Conservation (phyloP, 1,139 yeast species). For the Yamadazyma oceani region DNA sequence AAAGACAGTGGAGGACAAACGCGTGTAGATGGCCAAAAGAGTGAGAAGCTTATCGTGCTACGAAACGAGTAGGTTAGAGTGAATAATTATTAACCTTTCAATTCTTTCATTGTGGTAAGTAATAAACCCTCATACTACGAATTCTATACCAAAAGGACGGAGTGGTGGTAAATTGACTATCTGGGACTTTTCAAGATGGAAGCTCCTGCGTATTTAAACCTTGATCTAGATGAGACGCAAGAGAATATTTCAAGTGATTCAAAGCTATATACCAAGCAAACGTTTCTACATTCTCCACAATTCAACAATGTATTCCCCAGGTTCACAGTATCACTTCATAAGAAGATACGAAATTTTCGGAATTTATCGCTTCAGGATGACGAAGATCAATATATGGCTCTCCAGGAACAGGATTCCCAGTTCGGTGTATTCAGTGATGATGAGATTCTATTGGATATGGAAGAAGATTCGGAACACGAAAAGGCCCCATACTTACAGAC, state of each 20-base stretch:
- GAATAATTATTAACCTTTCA: no score
- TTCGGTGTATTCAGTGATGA: slow-evolving; percentile 39
- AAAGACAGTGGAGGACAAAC: not conserved
- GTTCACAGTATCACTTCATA: slow-evolving; percentile 33
- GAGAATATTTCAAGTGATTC: not conserved
- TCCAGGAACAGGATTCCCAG: slow-evolving; percentile 43
- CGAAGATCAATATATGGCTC: slow-evolving; percentile 35
- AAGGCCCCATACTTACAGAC: not conserved
- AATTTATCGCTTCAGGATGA: slow-evolving; percentile 40
- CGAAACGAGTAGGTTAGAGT: no score
- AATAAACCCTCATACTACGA: no score
- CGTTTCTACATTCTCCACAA: slow-evolving; percentile 39
- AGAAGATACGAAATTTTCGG: slow-evolving; percentile 35
- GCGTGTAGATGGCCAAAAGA: no score
- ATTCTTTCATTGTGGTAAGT: no score
- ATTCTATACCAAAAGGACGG: no score
- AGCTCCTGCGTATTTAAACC: slow-evolving; percentile 11
- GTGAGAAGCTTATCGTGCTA: no score
- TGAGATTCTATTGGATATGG: slow-evolving; percentile 18
- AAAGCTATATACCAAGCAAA: slow-evolving; percentile 29
- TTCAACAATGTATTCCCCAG: slow-evolving; percentile 31
- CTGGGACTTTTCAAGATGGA: slow-evolving; percentile 10
- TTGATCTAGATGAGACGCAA: slow-evolving; percentile 9
- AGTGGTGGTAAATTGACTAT: not conserved
- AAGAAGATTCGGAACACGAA: slow-evolving; percentile 1